phyloP scores from a whole-genome alignment of 345 rosid genomes.

The Toxicodendron radicans region DNA sequence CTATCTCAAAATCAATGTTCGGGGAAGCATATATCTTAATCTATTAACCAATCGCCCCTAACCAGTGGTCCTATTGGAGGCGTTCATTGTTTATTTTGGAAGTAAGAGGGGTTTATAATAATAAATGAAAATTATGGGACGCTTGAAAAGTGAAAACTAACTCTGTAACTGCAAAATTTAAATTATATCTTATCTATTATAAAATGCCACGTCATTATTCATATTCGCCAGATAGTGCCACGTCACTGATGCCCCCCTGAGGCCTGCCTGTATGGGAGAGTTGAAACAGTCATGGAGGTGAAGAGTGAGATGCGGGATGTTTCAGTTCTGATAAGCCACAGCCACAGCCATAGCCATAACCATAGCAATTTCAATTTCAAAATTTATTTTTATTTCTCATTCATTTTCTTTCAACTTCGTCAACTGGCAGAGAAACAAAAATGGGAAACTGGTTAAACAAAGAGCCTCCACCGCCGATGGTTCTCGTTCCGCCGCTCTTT shows the following conservation, averaged over 20 bases:
- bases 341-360: not conserved
- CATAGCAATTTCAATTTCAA: not conserved
- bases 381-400: not conserved
- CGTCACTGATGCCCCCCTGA: constrained; percentile 15
- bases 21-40: no score
- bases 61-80: no score
- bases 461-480: constrained; percentile 82
- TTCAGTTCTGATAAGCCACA: not conserved
- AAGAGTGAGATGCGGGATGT: constrained; percentile 14
- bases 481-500: constrained; percentile 88
- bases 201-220: not conserved
- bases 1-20: no score
- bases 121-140: no score
- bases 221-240: not conserved
- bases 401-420: not conserved
- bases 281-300: constrained; percentile 15
- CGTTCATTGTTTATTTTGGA: no score
- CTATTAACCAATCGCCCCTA: no score
- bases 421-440: not conserved
- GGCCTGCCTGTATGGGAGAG: not conserved
- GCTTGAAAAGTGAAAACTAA: no score
- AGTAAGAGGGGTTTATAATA: no score
- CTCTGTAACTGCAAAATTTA: no score
- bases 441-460: constrained; percentile 67
- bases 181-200: not conserved